These are phyloP conservation scores for Hibiscus syriacus DNA, from an alignment of 345 rosid genomes.

Conservation along the genomic window DNA sequence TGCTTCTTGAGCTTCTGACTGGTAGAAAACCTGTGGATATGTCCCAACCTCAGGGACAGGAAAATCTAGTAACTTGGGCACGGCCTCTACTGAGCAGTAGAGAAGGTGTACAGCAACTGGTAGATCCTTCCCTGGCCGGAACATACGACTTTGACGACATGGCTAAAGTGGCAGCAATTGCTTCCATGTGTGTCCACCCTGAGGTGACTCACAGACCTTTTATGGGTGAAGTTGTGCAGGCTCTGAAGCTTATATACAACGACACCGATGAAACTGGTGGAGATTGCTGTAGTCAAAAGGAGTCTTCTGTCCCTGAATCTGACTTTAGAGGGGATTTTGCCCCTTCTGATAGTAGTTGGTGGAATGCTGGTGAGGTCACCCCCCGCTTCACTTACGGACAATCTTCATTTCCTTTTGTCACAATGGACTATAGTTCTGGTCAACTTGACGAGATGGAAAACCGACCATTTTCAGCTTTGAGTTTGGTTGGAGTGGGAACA, in stretches of 20 bases:
- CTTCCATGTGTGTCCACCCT: slow-evolving; percentile 93
- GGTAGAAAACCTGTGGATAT: too few species aligned
- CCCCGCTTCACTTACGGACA: too few species aligned
- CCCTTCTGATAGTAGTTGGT: too few species aligned
- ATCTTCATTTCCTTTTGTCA: slow-evolving; percentile 75
- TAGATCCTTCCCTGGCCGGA: slow-evolving; percentile 74
- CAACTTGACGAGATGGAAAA: slow-evolving; percentile 63
- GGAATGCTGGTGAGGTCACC: too few species aligned
- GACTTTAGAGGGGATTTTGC: too few species aligned
- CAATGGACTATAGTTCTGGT: slow-evolving; percentile 95
- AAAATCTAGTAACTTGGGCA: too few species aligned
- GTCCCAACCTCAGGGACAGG: too few species aligned
- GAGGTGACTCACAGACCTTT: slow-evolving; percentile 92
- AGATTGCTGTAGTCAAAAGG: too few species aligned
- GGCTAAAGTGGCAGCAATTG: slow-evolving; percentile 97
- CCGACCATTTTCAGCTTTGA: slow-evolving; percentile 58
- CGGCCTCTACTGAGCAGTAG: slow-evolving; percentile 75
- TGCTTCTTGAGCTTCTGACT: too few species aligned
- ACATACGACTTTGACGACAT: slow-evolving; percentile 74
- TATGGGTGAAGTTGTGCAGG: slow-evolving; percentile 99
- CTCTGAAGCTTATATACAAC: too few species aligned
- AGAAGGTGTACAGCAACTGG: slow-evolving; percentile 82
- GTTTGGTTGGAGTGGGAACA: slow-evolving; percentile 39
- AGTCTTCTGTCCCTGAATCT: too few species aligned
- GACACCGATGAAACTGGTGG: too few species aligned